Percentiles rank a stretch among this genome's conserved stretches.
Conservation (phyloP, 2,329 filamentous ascomycete species). For the Cordyceps cateniannulata region DNA sequence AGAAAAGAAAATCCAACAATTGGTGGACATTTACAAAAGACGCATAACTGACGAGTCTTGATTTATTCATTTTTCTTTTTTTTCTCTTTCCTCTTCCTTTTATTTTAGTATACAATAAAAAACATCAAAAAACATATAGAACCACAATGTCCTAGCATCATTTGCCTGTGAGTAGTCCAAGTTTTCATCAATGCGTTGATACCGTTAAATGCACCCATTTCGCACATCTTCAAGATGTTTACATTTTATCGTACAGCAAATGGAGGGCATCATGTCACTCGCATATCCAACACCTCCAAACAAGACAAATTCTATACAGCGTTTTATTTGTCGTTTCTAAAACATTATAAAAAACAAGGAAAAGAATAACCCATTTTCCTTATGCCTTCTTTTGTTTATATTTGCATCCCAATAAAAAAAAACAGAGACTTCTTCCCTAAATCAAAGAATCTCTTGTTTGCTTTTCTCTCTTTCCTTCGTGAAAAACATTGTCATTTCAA, state of each 20-base stretch:
- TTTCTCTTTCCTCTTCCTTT: not conserved
- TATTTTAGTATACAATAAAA: not conserved
- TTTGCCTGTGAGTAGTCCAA: too few species aligned
- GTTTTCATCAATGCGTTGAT: too few species aligned
- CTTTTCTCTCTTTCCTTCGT: conserved; percentile 9
- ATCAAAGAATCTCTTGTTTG: conserved; percentile 6
- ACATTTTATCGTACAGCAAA: too few species aligned
- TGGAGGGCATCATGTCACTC: too few species aligned
- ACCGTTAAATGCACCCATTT: too few species aligned
- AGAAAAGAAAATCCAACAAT: not conserved
- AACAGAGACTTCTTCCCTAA: not conserved
- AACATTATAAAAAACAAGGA: conserved; percentile 11
- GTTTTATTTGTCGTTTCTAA: conserved; percentile 13
- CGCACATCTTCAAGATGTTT: too few species aligned
- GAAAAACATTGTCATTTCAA: conserved; percentile 18
- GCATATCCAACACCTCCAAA: not conserved
- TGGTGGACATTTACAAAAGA: not conserved
- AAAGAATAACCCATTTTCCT: conserved; percentile 5
- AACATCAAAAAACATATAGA: not conserved
- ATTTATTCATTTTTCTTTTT: not conserved
- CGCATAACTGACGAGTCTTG: not conserved
- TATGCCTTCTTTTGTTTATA: conserved; percentile 11
- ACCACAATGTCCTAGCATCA: not conserved
- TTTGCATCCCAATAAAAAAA: conserved; percentile 9
- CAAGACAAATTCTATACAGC: conserved; percentile 8